Percentiles rank a stretch among this genome's conserved stretches.
Conservation (phyloP, 1,139 yeast species). For the Yarrowia galli region DNA sequence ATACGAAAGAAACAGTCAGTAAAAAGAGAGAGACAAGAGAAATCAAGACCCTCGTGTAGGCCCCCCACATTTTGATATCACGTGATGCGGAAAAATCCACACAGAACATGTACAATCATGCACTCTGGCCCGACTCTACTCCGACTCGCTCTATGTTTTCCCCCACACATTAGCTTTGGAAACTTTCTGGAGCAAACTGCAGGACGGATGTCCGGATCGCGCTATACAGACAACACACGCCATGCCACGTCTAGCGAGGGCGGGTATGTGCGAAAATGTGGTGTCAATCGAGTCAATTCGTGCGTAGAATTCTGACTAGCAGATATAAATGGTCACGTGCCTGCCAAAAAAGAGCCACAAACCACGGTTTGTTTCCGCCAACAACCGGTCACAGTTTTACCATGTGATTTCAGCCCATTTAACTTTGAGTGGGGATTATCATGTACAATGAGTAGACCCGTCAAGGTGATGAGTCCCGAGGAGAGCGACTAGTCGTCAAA, state of each 20-base stretch:
- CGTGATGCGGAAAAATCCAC: conserved; percentile 1
- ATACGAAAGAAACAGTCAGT: neutral
- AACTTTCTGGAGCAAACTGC: conserved; percentile 35
- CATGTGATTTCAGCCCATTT: conserved; percentile 25
- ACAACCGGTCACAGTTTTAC: conserved; percentile 1
- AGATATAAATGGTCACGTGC: neutral
- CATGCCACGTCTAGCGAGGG: neutral
- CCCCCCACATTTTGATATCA: neutral
- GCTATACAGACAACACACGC: neutral
- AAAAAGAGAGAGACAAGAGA: neutral
- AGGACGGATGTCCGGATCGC: conserved; percentile 38
- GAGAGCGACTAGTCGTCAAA: neutral
- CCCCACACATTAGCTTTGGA: conserved; percentile 17
- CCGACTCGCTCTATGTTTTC: conserved; percentile 17
- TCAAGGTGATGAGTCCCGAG: neutral
- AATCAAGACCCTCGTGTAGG: neutral
- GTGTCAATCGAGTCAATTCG: neutral
- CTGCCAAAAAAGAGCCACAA: neutral
- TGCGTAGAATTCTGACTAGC: neutral
- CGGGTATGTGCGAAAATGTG: neutral
- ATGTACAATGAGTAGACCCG: neutral
- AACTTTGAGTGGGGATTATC: conserved; percentile 36
- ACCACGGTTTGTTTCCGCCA: neutral
- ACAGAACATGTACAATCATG: neutral
- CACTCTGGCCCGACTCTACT: conserved; percentile 13